Conservation (phyloP, 176 grass and related monocot species). For the Hyparrhenia diplandra region DNA sequence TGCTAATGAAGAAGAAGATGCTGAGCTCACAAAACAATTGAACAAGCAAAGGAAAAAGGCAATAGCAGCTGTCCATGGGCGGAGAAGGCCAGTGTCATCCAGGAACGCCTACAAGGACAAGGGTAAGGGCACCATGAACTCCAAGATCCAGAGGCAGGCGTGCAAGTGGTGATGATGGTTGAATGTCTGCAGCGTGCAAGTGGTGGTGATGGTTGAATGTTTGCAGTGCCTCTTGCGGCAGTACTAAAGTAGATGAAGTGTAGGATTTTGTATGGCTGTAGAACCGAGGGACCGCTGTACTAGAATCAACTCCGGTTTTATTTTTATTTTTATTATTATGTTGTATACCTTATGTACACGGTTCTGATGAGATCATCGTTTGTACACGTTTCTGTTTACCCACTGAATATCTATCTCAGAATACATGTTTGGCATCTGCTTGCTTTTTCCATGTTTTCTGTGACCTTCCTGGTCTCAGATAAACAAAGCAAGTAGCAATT, state of each 20-base stretch:
- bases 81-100: conserved; percentile 40
- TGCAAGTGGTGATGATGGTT: conserved; percentile 61
- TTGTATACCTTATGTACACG: too few species aligned
- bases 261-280: neutral
- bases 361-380: too few species aligned
- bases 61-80: neutral
- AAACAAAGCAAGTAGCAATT: too few species aligned
- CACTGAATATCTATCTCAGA: neutral
- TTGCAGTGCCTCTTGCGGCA: neutral
- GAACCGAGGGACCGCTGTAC: neutral
- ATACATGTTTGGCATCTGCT: neutral
- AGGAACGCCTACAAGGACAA: conserved; percentile 93
- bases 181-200: neutral
- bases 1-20: too few species aligned
- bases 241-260: neutral
- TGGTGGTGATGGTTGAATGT: conserved; percentile 40
- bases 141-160: conserved; percentile 72
- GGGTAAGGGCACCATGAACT: conserved; percentile 79
- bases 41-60: neutral
- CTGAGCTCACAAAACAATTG: conserved; percentile 26
- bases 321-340: too few species aligned
- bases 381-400: too few species aligned
- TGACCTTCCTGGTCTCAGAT: too few species aligned
- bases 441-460: too few species aligned
- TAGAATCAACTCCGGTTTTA: too few species aligned